Percentiles rank a stretch among this genome's conserved stretches.
Evolutionary conservation across 2,329 filamentous ascomycete species (phyloP).

Genomic region (Ophiostoma australiae): DNA sequence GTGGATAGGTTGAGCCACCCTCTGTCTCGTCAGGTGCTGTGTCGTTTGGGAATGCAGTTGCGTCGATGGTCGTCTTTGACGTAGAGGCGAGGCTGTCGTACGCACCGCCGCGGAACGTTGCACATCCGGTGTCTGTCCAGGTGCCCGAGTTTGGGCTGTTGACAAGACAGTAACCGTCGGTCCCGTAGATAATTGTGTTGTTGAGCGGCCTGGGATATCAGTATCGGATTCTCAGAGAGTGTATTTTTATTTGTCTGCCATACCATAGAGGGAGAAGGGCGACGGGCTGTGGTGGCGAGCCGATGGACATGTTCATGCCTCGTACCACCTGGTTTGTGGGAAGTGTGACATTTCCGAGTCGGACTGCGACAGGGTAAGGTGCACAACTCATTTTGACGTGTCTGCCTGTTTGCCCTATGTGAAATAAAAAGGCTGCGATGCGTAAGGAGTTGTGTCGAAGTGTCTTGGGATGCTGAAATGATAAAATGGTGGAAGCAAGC

Average conservation of each 20-base stretch:
- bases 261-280: conserved; percentile 25
- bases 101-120: conserved; percentile 25
- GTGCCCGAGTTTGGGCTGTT: not conserved
- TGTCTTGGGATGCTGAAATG: not conserved
- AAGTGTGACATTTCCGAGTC: conserved; percentile 24
- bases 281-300: conserved; percentile 22
- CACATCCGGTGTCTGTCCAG: conserved; percentile 20
- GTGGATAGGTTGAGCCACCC: not conserved
- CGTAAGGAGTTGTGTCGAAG: not conserved
- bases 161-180: conserved; percentile 22
- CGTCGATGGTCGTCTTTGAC: not conserved
- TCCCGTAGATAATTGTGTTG: conserved; percentile 26
- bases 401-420: not conserved
- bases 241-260: not conserved
- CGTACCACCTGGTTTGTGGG: conserved; percentile 18
- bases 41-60: conserved; percentile 17
- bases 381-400: conserved; percentile 18
- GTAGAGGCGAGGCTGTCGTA: conserved; percentile 21
- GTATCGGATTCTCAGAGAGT: not conserved
- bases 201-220: conserved; percentile 26
- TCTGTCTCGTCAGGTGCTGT: not conserved
- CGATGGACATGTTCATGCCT: conserved; percentile 24
- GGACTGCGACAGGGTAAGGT: conserved; percentile 21
- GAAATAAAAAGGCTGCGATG: not conserved
- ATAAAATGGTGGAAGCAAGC: not conserved